Conservation (phyloP, 192 early-diverging fungal species). For the Backusella circina region DNA sequence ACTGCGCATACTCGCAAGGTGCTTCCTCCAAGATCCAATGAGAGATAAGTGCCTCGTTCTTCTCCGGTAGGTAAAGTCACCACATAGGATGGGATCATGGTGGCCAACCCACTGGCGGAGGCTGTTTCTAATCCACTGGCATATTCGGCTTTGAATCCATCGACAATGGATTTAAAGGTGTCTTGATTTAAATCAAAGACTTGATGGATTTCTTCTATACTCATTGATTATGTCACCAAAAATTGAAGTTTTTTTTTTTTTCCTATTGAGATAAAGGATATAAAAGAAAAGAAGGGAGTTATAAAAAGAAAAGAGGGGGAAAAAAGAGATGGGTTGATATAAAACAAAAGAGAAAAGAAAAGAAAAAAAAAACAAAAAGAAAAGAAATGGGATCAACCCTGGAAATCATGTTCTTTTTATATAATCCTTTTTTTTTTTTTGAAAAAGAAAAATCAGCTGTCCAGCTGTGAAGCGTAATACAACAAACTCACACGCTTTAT, state of each 20-base stretch:
- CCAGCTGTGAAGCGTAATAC: not conserved
- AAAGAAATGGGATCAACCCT: not conserved
- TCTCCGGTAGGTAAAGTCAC: constrained; percentile 70
- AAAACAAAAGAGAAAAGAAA: not conserved
- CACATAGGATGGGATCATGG: constrained; percentile 93
- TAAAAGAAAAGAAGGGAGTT: not conserved
- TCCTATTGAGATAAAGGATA: not conserved
- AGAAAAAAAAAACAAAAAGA: not conserved
- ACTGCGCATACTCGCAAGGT: constrained; percentile 89
- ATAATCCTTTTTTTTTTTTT: not conserved
- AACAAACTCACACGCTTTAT: not conserved
- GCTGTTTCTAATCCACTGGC: constrained; percentile 28
- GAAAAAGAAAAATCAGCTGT: not conserved
- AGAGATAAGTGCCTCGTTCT: constrained; percentile 83
- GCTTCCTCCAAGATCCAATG: constrained; percentile 93
- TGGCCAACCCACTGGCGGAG: constrained; percentile 40
- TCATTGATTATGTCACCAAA: not conserved
- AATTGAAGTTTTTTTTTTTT: not conserved
- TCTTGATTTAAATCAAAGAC: constrained; percentile 10
- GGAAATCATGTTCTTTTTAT: not conserved
- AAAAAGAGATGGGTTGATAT: not conserved
- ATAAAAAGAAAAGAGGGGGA: not conserved
- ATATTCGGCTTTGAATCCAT: constrained; percentile 26
- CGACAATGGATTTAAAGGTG: constrained; percentile 24
- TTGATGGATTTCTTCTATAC: constrained; percentile 8